Conservation (phyloP, 2,329 filamentous ascomycete species). For the Verticillium isaacii region DNA sequence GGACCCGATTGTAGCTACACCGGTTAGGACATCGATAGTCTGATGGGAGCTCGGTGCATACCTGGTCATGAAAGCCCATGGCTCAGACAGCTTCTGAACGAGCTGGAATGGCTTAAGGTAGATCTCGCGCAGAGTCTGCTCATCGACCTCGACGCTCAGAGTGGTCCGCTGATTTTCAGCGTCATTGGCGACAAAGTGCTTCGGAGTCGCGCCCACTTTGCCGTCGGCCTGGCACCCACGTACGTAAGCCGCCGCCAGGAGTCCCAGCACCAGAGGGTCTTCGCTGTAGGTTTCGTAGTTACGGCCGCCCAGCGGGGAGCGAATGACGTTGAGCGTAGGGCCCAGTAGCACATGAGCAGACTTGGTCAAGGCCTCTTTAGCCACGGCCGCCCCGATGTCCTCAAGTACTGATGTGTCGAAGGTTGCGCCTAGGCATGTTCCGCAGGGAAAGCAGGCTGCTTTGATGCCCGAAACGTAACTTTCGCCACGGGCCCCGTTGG, state of each 20-base stretch:
- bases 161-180: slow-evolving; percentile 23
- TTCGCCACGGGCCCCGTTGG: not conserved
- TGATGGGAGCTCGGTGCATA: not conserved
- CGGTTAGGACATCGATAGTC: not conserved
- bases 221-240: not conserved
- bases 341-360: slow-evolving; percentile 54
- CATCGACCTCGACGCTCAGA: slow-evolving; percentile 22
- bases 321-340: slow-evolving; percentile 58
- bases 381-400: not conserved
- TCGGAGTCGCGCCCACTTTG: not conserved
- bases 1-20: slow-evolving; percentile 51
- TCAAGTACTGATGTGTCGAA: not conserved
- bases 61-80: not conserved
- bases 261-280: slow-evolving; percentile 33
- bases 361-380: slow-evolving; percentile 28
- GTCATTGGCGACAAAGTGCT: slow-evolving; percentile 25
- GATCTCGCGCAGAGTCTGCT: slow-evolving; percentile 36
- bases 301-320: slow-evolving; percentile 56
- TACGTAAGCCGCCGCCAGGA: slow-evolving; percentile 23
- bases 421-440: not conserved
- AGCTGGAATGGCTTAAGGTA: slow-evolving; percentile 56
- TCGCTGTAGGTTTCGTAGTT: slow-evolving; percentile 64
- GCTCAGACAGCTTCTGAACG: slow-evolving; percentile 17
- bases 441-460: not conserved
- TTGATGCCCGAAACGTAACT: not conserved